Evolutionary conservation across 106 monocot genomes (phyloP).

Genomic region (Platanthera zijinensis): DNA sequence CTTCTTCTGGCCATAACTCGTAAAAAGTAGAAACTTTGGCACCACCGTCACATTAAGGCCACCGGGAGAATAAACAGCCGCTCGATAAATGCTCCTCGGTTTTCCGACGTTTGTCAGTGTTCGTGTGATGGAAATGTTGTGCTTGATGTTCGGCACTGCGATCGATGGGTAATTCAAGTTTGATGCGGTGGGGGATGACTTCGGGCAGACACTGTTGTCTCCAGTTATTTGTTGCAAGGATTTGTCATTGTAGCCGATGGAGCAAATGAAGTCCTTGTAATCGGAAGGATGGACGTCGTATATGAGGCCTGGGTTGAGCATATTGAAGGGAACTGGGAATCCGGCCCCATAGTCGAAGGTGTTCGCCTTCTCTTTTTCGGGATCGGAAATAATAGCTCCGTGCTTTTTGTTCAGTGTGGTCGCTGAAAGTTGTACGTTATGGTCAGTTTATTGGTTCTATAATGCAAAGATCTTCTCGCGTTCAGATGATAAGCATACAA

Average conservation of each 20-base stretch:
- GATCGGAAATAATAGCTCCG: slow-evolving; percentile 47
- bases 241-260: slow-evolving; percentile 57
- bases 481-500: no score
- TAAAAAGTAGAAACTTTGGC: slow-evolving; percentile 53
- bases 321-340: slow-evolving; percentile 41
- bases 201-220: slow-evolving; percentile 38
- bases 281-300: slow-evolving; percentile 60
- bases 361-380: slow-evolving; percentile 42
- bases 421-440: slow-evolving; percentile 31
- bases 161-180: slow-evolving; percentile 83
- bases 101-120: slow-evolving; percentile 81
- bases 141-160: slow-evolving; percentile 43
- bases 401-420: slow-evolving; percentile 45
- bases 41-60: slow-evolving; percentile 63
- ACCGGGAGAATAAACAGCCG: slow-evolving; percentile 27
- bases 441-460: neutral
- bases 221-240: slow-evolving; percentile 54
- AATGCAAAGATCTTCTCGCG: no score
- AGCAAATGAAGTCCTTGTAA: slow-evolving; percentile 68
- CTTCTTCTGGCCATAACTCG: slow-evolving; percentile 38
- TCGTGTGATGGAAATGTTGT: slow-evolving; percentile 31
- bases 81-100: slow-evolving; percentile 34
- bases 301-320: slow-evolving; percentile 68
- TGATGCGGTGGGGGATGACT: slow-evolving; percentile 18
- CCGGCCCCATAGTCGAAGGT: slow-evolving; percentile 90